Conservation (phyloP, 2,329 filamentous ascomycete species). For the Ophiostoma montium region DNA sequence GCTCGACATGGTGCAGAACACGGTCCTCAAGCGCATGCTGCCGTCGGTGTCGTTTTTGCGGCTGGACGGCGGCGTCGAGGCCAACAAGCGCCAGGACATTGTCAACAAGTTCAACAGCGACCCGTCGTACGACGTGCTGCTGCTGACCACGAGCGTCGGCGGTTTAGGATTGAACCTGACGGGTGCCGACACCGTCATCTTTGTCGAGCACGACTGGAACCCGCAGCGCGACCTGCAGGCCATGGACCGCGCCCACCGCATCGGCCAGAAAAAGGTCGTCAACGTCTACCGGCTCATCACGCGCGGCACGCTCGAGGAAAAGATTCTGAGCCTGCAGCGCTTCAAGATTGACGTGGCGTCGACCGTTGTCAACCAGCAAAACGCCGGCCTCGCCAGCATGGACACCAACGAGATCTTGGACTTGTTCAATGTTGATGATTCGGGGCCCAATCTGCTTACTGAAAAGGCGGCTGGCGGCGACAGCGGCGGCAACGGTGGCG, state of each 20-base stretch:
- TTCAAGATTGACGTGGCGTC: constrained; percentile 99
- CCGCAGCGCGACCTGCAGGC: constrained; percentile 97
- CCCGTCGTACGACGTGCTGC: constrained; percentile 84
- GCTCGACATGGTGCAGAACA: constrained; percentile 96
- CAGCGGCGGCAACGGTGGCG: constrained; percentile 21
- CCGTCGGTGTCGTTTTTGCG: constrained; percentile 85
- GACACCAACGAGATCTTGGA: constrained; percentile 97
- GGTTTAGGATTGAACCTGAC: constrained; percentile 90
- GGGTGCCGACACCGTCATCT: constrained; percentile 95
- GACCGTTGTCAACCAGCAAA: constrained; percentile 98
- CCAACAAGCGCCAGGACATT: constrained; percentile 87
- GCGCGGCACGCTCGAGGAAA: constrained; percentile 89
- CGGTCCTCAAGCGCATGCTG: constrained; percentile 80
- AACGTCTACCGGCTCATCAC: constrained; percentile 97
- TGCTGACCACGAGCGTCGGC: constrained; percentile 89
- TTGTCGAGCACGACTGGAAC: constrained; percentile 99
- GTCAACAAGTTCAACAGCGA: constrained; percentile 99
- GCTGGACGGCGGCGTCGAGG: constrained; percentile 87
- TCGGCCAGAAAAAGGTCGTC: constrained; percentile 98
- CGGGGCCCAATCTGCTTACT: constrained; percentile 50
- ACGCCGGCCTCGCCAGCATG: constrained; percentile 87
- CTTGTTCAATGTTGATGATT: constrained; percentile 80
- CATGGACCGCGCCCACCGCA: constrained; percentile 96
- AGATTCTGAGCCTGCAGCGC: constrained; percentile 92
- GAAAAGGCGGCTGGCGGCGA: constrained; percentile 37